Evolutionary conservation across 2,329 filamentous ascomycete genomes (phyloP), one percentile per base, ranked within the genome.

Genomic region (Capronia coronata): DNA sequence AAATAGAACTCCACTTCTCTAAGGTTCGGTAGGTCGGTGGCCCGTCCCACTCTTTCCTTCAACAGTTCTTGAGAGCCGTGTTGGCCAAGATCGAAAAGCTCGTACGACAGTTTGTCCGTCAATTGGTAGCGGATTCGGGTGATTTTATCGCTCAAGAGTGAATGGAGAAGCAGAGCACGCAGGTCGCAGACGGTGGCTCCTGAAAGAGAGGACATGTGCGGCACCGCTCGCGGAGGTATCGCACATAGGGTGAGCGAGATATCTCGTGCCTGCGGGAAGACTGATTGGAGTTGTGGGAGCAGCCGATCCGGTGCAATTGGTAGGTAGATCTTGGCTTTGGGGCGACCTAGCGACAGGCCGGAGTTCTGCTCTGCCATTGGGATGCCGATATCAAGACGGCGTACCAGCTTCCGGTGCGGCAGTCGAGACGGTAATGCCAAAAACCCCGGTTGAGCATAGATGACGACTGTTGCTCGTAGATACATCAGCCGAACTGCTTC

Each of bases 1-100:
- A 38, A 40, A n/a, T 40, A 34, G 19, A 47, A 23, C 16, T 47
- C 45, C 14, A 47, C 19, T 30, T 39, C 9, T n/a, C 11, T 47
- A 23, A 47, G 14, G 41, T 32, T 40, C 11, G 45, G 27, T 23
- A 47, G 13, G 13, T 41, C 45, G 8, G 22, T 22, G 11, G 25
- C 23, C 8, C 37, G 37, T 9, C 45, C 45, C 9, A 47, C 14
- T 22, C 25, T 22, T 13, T 34, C 22, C 13, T 41, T 41, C 11
- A 47, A 16, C 22, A 30, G 11, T 14, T 29, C 22, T 16, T 7
- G 21, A 19, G 44, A 27, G n/a, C 14, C 21, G 10, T 47, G 32
- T 40, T 35, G 35, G 29, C 32, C 37, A 3, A 47, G n/a, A 4
- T 30, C 11, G 19, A 38, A 47, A 7, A 47, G 14, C 27, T 41